Evolutionary conservation across 345 rosid genomes (phyloP), one percentile per base, ranked within the genome.

Genomic region (Syzygium aromaticum): DNA sequence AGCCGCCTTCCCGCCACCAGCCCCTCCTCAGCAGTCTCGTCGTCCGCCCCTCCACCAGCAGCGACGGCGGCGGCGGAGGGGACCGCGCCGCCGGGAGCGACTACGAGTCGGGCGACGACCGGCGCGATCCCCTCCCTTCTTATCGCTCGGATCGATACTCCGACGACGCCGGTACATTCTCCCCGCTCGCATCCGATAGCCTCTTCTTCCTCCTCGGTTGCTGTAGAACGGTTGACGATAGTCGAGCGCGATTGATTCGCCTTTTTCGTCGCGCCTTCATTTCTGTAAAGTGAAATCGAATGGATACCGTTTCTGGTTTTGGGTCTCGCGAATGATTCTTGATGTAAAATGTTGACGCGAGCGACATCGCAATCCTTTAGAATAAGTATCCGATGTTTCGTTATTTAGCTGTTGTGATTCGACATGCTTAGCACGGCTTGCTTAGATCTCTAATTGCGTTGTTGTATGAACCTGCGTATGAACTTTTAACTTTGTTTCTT

Each of bases 11-110:
- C 89, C 94, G 94, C 92, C 98, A 94, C 86, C 98, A 93, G 87
- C 94, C 94, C 52, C 95, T 94, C 25, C 94, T 95, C 83, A 95
- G 97, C 92, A 94, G 98, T 92, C 96, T 97, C 85, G 94, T 97
- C 84, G 95, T 96, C 22, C 95, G 98, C 1, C 95, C 96, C 22
- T 92, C 95, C 15, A 91, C 84, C 78, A 94, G 92, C 89, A 94
- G 92, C 80, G 94, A 90, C 27, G 89, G 90, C 46, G 93, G 87
- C 89, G 89, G 89, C 40, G 93, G 88, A 33, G 94, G 87, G n/a
- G n/a, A n/a, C 9, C 89, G 87, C 86, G 93, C 49, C 27, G 80
- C 49, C 80, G 49, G 49, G 80, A 73, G 91, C 77, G 96, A 95
- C 85, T 93, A 91, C 87, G 96, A 95, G 86, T 91, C 95, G 43